Base-by-base conservation (phyloP, 2,329 filamentous ascomycete genomes). In the Pseudogymnoascus sp. region DNA sequence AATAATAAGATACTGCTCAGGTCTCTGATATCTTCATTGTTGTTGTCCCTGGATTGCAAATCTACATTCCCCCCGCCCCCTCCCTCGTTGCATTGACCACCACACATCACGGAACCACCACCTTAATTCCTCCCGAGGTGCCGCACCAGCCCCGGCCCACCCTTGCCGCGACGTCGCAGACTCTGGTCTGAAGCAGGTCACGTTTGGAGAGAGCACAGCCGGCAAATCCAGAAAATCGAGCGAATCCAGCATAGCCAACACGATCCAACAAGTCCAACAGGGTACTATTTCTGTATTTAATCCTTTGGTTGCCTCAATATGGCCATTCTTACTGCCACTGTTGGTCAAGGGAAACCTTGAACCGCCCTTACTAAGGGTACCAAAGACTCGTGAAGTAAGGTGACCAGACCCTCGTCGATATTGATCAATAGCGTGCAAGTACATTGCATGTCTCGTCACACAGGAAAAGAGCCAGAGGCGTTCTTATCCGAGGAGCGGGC, bases 91-190 rank as follows among this genome's bases (percentile, higher is more conserved):
- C 51, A 57, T 57, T 57, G 51, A 57, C 51, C 51, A 57, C 51
- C 51, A 57, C 51, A 57, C 10, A 34, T 34, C 16, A 57, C 47
- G 14, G 51, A 16, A 36, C 51, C 47, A 31, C 47, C 51, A 57
- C 51, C 51, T 36, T 36, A 57, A 57, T 36, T 57, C 51, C 51
- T 57, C 29, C 51, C 51, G 51, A 7, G 34, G 51, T 21, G 51
- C 51, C 51, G 51, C 51, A 57, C 51, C 29, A 57, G 51, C 51
- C 16, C 29, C 29, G 51, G 16, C 51, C 51, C 51, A 57, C 51
- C 51, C 51, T 57, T 57, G 51, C 51, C 51, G 51, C 51, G 51
- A 57, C 51, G 51, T 57, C 29, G 51, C 51, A 57, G 51, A 57
- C 10, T 57, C 14, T 16, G 51, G 51, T 57, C 51, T 57, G 51